phyloP scores from a whole-genome alignment of 2,329 filamentous ascomycete species.

The Lachnellula willkommii region DNA sequence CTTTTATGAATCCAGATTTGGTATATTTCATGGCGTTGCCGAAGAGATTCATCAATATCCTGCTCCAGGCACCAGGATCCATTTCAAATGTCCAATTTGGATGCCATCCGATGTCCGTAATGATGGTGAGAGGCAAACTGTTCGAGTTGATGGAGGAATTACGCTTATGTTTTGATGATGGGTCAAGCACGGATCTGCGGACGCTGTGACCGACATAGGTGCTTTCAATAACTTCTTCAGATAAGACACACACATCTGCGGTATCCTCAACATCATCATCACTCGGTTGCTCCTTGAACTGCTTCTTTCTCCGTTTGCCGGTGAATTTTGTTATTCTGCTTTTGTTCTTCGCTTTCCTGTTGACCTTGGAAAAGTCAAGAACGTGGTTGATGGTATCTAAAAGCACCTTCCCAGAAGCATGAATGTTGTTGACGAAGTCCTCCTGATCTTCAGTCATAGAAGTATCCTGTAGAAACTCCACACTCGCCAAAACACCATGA shows the following conservation, averaged over 20 bases:
- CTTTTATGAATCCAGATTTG: slow-evolving; percentile 43
- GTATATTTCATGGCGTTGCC: slow-evolving; percentile 61
- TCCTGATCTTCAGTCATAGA: slow-evolving; percentile 42
- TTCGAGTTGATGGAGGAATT: slow-evolving; percentile 9
- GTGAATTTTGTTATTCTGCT: slow-evolving; percentile 15
- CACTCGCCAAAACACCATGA: slow-evolving; percentile 53
- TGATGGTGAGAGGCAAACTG: slow-evolving; percentile 36
- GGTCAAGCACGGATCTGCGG: slow-evolving; percentile 19
- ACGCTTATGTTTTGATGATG: slow-evolving; percentile 20
- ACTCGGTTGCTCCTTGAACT: slow-evolving; percentile 5
- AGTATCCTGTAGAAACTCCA: slow-evolving; percentile 50
- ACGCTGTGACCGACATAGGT: slow-evolving; percentile 27
- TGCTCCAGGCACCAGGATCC: slow-evolving; percentile 47
- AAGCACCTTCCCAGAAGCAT: slow-evolving; percentile 46
- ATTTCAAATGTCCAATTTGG: slow-evolving; percentile 49
- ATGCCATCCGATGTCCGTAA: slow-evolving; percentile 46
- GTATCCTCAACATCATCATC: slow-evolving; percentile 19
- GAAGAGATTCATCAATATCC: slow-evolving; percentile 56
- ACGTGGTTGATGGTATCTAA: slow-evolving; percentile 50
- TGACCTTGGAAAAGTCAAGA: slow-evolving; percentile 51
- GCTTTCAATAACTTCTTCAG: slow-evolving; percentile 31
- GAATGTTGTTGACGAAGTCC: slow-evolving; percentile 44
- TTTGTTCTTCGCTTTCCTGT: slow-evolving; percentile 31
- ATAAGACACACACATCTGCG: slow-evolving; percentile 25
- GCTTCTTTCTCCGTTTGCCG: slow-evolving; percentile 7